Evolutionary conservation across 345 rosid genomes (phyloP).

Genomic region (Lumnitzera littorea): DNA sequence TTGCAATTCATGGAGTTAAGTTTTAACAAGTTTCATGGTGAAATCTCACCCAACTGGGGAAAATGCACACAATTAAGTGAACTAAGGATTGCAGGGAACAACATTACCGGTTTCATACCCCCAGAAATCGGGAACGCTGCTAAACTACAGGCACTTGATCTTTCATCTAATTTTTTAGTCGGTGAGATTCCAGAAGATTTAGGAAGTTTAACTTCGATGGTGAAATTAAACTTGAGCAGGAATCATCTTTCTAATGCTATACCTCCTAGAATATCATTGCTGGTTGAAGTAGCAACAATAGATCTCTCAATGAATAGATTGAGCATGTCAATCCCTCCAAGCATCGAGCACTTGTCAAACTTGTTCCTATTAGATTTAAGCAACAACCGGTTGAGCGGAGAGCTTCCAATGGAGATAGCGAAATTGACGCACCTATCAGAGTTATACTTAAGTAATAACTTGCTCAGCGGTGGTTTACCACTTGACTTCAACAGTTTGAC

Average conservation of each 20-base stretch:
- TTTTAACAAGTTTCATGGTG: slow-evolving; percentile 17
- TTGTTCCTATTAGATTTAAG: slow-evolving; percentile 21
- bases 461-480: slow-evolving; percentile 19
- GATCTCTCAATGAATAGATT: slow-evolving; percentile 16
- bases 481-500: not conserved
- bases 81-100: slow-evolving; percentile 8
- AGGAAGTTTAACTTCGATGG: no score
- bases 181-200: no score
- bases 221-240: no score
- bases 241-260: slow-evolving; percentile 4
- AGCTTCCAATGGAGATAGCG: slow-evolving; percentile 14
- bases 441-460: not conserved
- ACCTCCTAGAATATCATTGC: slow-evolving; percentile 15
- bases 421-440: not conserved
- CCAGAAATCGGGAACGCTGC: slow-evolving; percentile 14
- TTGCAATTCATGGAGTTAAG: slow-evolving; percentile 19
- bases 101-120: slow-evolving; percentile 22
- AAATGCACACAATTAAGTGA: not conserved
- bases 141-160: slow-evolving; percentile 1
- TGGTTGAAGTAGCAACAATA: slow-evolving; percentile 5
- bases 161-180: no score
- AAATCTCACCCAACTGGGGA: slow-evolving; percentile 24
- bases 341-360: slow-evolving; percentile 2
- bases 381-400: slow-evolving; percentile 8
- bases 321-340: not conserved